Evolutionary conservation across 1,139 yeast species (phyloP), one percentile per base, ranked within the genome.

Genomic region (Debaryomyces robertsiae): DNA sequence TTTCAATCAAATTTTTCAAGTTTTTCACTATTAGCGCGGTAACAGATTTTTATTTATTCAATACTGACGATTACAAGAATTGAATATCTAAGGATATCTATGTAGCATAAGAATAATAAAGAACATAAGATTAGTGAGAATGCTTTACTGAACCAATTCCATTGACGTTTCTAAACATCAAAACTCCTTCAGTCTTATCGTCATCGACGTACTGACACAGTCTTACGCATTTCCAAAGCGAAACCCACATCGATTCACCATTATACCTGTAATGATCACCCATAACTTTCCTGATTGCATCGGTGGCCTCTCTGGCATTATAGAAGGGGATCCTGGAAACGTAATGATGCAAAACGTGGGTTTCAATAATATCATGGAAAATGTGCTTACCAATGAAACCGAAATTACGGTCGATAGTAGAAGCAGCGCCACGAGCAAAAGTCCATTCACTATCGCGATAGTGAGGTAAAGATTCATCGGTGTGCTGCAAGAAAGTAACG

Each of bases 291-390:
- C 76, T 79, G 61, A 87, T 83, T 31, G 89, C 93, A 40, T 69
- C 84, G 41, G 87, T 77, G 35, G 93, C 96, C 60, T 81, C 82
- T 65, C 93, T 80, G 31, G 86, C 95, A 53, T 86, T 81, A 74
- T 87, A 87, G 68, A 87, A 87, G 41, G 96, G 95, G 50, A 87
- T 85, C 65, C 95, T 76, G 9, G 91, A 82, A 42, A 84, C 84
- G 63, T 80, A 86, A 66, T 87, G 96, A 67, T 87, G 96, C 57
- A 84, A 76, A 40, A 87, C 95, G 58, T 87, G 96, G 43, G 95
- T 87, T 73, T 88, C 95, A 55, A 87, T 85, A 56, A 87, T 87
- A 60, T 86, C 95, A 63, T 87, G 96, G 80, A 87, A 84, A 53
- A 86, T 74, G 69, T 80, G 81, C 60, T 79, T 79, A 42, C 95